phyloP scores from a whole-genome alignment of 2,329 filamentous ascomycete genomes.

The Ramularia collo-cygni region DNA sequence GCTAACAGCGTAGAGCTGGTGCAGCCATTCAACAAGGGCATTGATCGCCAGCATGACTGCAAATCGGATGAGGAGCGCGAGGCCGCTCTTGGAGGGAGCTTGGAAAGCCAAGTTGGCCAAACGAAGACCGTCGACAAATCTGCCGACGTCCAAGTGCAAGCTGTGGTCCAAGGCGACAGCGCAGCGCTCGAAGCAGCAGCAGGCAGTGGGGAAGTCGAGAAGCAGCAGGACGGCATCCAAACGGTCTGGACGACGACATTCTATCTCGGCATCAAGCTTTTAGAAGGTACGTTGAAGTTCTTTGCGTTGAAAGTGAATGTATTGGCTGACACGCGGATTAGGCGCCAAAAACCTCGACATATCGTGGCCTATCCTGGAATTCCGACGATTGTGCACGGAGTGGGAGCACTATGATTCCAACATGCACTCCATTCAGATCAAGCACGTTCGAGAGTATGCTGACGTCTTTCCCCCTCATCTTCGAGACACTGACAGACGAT shows the following conservation, averaged over 20 bases:
- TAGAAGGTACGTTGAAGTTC: conserved; percentile 25
- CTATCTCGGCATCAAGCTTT: conserved; percentile 83
- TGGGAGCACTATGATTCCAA: conserved; percentile 70
- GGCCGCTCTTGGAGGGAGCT: conserved; percentile 54
- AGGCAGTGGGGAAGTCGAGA: conserved; percentile 23
- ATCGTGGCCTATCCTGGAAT: conserved; percentile 74
- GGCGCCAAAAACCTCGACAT: conserved; percentile 67
- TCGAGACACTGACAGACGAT: conserved; percentile 12
- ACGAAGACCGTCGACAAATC: conserved; percentile 49
- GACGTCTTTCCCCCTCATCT: background rate
- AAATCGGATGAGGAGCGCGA: conserved; percentile 55
- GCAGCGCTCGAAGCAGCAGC: conserved; percentile 33
- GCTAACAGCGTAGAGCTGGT: conserved; percentile 66
- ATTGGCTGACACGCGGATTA: conserved; percentile 28
- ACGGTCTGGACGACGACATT: conserved; percentile 82
- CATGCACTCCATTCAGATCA: conserved; percentile 72
- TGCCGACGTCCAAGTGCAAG: conserved; percentile 44
- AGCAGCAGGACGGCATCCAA: conserved; percentile 37
- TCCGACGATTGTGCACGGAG: conserved; percentile 71
- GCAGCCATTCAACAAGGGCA: conserved; percentile 88
- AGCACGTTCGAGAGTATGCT: conserved; percentile 78
- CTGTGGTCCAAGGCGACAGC: conserved; percentile 39
- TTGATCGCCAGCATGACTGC: conserved; percentile 72
- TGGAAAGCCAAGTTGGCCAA: conserved; percentile 54
- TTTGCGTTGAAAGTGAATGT: background rate